Percentiles rank a stretch among this genome's conserved stretches.
Conservation (phyloP, 176 grass and related monocot genomes). For the Cymbopogon citratus region DNA sequence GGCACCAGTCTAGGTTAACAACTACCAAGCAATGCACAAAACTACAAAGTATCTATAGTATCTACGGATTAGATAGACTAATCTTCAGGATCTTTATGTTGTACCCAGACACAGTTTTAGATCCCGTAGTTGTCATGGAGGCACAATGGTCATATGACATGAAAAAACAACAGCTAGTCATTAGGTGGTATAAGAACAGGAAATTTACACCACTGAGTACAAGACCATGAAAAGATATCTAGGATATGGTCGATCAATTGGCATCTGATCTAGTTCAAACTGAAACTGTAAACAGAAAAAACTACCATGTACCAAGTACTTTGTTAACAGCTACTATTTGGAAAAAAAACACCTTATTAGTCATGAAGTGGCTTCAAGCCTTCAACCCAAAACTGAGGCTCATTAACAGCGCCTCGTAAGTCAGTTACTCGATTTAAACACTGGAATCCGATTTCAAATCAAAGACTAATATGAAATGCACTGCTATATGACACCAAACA, state of each 20-base stretch:
- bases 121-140: not conserved
- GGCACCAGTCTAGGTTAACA: not conserved
- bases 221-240: not conserved
- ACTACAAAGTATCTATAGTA: not conserved
- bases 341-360: too few species aligned
- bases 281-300: not conserved
- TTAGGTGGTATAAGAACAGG: not conserved
- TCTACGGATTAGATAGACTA: not conserved
- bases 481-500: not conserved
- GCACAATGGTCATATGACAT: not conserved
- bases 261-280: not conserved
- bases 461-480: not conserved
- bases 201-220: not conserved
- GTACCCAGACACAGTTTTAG: not conserved
- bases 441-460: not conserved
- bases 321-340: too few species aligned
- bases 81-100: not conserved
- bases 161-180: not conserved
- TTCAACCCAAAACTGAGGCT: not conserved
- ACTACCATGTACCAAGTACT: too few species aligned
- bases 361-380: not conserved
- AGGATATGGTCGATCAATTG: not conserved
- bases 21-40: not conserved
- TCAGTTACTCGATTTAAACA: constrained; percentile 2
- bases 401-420: not conserved